Evolutionary conservation across 228 moss, liverwort and hornwort species (phyloP), one percentile per base, ranked within the genome.

Genomic region (Sphagnum fallax): DNA sequence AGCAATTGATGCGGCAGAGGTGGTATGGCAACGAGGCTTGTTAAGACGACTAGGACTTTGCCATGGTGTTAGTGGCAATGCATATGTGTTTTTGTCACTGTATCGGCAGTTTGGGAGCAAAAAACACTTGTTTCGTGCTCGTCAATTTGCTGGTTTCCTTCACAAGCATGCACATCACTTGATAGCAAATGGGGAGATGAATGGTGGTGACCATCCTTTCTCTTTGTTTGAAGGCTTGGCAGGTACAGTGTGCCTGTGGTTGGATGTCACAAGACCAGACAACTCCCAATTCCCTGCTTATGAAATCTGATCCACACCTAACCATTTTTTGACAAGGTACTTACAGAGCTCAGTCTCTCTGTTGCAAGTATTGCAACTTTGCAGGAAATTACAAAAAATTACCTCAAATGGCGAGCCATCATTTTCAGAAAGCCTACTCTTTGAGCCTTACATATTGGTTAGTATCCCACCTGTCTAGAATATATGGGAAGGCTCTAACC

Each of bases 211-310:
- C 70, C 93, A 91, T 74, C 84, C 82, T 6, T 84, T 91, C 81
- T 97, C 97, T 49, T 74, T 97, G 61, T 91, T 83, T 67, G 97
- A 97, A 85, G 97, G 97, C 50, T 82, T 90, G 74, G 91, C 97
- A 67, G 93, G 97, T 71, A 97, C 93, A 4, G 85, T 91, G 10
- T 97, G 88, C 73, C 80, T 98, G 12, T 98, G 90, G 91, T 81
- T 98, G 55, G 93, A 98, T 79, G 80, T 85, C 69, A 78, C 87
- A 4, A 81, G 75, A 77, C 85, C 90, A 6, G 83, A 76, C 53
- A 70, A 80, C 62, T 88, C 93, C 16, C 78, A 76, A 65, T 98
- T 93, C 70, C 93, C 91, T 71, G 93, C 88, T 67, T 98, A 87
- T 66, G 93, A 98, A 63, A 71, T 98, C 62, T 98, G 70, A 90